phyloP scores from a whole-genome alignment of 352 stramenopile species.

The Phytophthora chlamydospora region DNA sequence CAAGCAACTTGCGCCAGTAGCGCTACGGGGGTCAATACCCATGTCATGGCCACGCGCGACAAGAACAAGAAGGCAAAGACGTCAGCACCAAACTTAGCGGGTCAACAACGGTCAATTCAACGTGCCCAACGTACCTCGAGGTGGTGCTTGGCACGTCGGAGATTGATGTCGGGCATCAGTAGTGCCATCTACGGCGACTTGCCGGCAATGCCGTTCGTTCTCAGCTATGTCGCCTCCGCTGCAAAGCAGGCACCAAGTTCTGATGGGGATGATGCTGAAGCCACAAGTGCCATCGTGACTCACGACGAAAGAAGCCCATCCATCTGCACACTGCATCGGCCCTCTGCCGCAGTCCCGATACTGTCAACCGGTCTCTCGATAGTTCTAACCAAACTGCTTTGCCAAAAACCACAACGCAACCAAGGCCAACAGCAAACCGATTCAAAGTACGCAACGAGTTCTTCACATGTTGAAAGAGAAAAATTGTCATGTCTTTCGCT shows the following conservation, averaged over 20 bases:
- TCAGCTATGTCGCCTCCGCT: constrained; percentile 11
- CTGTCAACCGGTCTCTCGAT: constrained; percentile 16
- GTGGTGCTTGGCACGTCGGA: constrained; percentile 61
- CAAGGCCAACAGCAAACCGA: not conserved
- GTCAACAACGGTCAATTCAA: not conserved
- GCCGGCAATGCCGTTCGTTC: constrained; percentile 15
- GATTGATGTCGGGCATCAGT: constrained; percentile 74
- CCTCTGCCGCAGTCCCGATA: not conserved
- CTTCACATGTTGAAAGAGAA: constrained; percentile 38
- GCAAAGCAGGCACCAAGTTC: constrained; percentile 24
- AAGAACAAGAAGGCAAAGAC: constrained; percentile 1
- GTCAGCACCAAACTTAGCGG: not conserved
- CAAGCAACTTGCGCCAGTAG: constrained; percentile 49
- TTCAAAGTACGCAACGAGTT: constrained; percentile 19
- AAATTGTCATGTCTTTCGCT: constrained; percentile 29
- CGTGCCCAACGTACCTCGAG: constrained; percentile 50
- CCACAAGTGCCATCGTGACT: constrained; percentile 25
- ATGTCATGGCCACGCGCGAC: not conserved
- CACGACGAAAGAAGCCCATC: constrained; percentile 13
- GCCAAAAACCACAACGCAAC: too few species aligned
- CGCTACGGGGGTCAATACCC: constrained; percentile 27
- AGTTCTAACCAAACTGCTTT: too few species aligned
- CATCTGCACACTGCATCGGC: constrained; percentile 16
- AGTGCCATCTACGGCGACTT: constrained; percentile 45
- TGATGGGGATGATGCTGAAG: constrained; percentile 21